Percentiles rank a stretch among this genome's conserved stretches.
Conservation (phyloP, 768 basidiomycete species). For the Polyporus arcularius region DNA sequence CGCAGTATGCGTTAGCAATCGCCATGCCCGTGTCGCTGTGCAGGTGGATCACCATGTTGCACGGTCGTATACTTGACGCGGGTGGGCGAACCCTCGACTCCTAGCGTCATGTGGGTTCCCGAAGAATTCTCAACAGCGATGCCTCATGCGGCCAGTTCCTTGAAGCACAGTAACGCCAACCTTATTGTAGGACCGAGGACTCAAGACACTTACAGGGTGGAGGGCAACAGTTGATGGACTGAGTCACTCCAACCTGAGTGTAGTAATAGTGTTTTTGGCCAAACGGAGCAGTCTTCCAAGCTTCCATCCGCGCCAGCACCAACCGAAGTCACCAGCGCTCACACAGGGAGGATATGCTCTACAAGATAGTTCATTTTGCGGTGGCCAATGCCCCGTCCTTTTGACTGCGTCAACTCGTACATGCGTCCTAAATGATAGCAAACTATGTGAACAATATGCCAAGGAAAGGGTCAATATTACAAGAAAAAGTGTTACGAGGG, state of each 20-base stretch:
- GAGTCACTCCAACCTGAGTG: too few relatives aligned
- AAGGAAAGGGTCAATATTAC: background rate
- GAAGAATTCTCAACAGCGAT: too few relatives aligned
- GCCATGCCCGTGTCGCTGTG: slow-evolving; percentile 99
- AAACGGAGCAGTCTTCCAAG: too few relatives aligned
- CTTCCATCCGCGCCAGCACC: background rate
- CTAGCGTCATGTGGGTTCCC: too few relatives aligned
- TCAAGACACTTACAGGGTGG: too few relatives aligned
- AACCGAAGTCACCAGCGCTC: background rate
- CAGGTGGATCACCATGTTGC: slow-evolving; percentile 97
- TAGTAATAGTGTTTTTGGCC: too few relatives aligned
- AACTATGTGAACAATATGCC: background rate
- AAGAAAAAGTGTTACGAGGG: slow-evolving; percentile 4
- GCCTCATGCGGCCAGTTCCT: too few relatives aligned
- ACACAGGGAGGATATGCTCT: background rate
- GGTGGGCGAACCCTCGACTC: slow-evolving; percentile 99
- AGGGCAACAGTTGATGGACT: too few relatives aligned
- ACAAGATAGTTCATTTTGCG: slow-evolving; percentile 5
- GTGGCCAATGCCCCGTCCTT: background rate
- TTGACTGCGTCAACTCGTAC: slow-evolving; percentile 21
- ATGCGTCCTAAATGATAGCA: slow-evolving; percentile 11
- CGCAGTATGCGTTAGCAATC: slow-evolving; percentile 97
- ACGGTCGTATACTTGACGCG: slow-evolving; percentile 97
- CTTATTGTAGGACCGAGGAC: too few relatives aligned
- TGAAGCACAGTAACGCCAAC: too few relatives aligned